phyloP scores from a whole-genome alignment of 306 rosid species.

The Vachellia pachyceras region DNA sequence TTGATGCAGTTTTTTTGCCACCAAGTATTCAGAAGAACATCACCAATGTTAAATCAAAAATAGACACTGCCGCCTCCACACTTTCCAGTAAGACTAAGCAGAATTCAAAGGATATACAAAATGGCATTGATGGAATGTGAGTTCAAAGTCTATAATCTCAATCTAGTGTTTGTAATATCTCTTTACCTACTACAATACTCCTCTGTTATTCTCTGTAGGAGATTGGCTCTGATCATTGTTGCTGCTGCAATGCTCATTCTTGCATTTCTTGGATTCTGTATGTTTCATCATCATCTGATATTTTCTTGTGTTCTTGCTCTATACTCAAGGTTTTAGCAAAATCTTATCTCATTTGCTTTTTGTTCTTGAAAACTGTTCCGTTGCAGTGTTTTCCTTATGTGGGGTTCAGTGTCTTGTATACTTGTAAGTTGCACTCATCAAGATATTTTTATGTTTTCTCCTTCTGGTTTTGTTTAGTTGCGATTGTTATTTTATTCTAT shows the following conservation, averaged over 20 bases:
- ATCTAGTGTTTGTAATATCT: neutral
- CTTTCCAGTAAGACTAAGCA: slow-evolving; percentile 31
- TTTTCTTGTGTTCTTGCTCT: neutral
- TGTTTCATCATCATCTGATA: slow-evolving; percentile 27
- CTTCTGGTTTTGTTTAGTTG: neutral
- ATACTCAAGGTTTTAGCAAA: slow-evolving; percentile 1
- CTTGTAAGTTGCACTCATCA: slow-evolving; percentile 56
- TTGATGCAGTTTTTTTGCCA: slow-evolving; percentile 35
- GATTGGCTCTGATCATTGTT: slow-evolving; percentile 56
- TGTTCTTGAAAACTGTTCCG: slow-evolving; percentile 22
- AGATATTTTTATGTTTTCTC: neutral
- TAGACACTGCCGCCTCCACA: slow-evolving; percentile 24
- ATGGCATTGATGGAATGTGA: slow-evolving; percentile 38
- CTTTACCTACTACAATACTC: neutral
- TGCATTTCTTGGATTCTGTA: slow-evolving; percentile 71
- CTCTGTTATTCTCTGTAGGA: slow-evolving; percentile 49
- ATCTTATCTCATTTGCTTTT: slow-evolving; percentile 3
- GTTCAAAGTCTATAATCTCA: neutral
- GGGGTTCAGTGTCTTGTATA: slow-evolving; percentile 64
- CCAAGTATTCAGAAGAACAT: slow-evolving; percentile 23
- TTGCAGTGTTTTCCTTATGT: slow-evolving; percentile 66
- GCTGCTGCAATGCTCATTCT: slow-evolving; percentile 65
- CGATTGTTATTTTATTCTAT: neutral
- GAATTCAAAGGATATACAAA: slow-evolving; percentile 33
- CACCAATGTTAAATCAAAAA: slow-evolving; percentile 27